Conservation (phyloP, 345 rosid genomes). For the Rhizophora mangle region DNA sequence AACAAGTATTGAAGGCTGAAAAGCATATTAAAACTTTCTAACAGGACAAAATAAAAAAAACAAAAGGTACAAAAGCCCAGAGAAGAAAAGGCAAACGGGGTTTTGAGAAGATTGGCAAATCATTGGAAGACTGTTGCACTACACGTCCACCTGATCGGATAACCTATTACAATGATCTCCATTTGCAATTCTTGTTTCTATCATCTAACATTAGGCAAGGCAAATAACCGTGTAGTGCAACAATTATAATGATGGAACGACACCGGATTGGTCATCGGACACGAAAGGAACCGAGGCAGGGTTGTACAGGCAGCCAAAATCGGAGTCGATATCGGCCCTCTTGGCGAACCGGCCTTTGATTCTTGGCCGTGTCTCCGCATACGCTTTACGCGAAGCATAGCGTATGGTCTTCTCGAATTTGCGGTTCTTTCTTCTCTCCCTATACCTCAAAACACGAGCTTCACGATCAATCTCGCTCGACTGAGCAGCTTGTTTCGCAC, state of each 20-base stretch:
- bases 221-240: background rate
- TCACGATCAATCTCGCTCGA: constrained; percentile 27
- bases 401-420: constrained; percentile 45
- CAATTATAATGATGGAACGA: constrained; percentile 36
- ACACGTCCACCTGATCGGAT: too few relatives aligned
- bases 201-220: background rate
- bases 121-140: too few relatives aligned
- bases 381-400: constrained; percentile 50
- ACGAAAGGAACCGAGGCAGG: constrained; percentile 9
- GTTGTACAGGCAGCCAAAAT: constrained; percentile 11
- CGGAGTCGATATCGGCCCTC: constrained; percentile 23
- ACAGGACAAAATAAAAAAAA: background rate
- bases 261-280: constrained; percentile 29
- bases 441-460: constrained; percentile 44
- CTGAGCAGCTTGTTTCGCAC: constrained; percentile 12
- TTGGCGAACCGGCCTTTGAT: constrained; percentile 47
- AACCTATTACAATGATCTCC: too few relatives aligned
- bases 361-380: constrained; percentile 45
- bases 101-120: too few relatives aligned
- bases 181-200: background rate
- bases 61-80: background rate
- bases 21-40: background rate
- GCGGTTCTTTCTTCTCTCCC: constrained; percentile 44
- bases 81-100: background rate
- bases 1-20: background rate